phyloP scores from a whole-genome alignment of 169 alveolate species.

The Sarcocystis neurona region DNA sequence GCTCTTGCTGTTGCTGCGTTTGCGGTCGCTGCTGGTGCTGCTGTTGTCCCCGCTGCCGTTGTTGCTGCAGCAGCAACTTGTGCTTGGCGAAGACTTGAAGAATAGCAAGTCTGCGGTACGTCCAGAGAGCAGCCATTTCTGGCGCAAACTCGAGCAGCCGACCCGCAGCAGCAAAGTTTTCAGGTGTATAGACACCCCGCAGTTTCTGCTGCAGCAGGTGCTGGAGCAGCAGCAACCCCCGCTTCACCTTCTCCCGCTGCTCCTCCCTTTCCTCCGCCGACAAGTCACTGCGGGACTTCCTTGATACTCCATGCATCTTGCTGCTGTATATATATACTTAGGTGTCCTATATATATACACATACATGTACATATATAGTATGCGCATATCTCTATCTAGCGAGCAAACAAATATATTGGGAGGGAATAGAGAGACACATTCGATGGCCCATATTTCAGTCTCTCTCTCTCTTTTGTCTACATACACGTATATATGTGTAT shows the following conservation, averaged over 20 bases:
- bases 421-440: too few species aligned
- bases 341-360: too few species aligned
- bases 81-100: neutral
- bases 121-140: constrained; percentile 51
- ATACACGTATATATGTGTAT: too few species aligned
- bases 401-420: too few species aligned
- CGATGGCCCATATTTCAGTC: too few species aligned
- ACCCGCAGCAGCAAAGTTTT: constrained; percentile 37
- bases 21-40: too few species aligned
- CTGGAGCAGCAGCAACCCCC: constrained; percentile 32
- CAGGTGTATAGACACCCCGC: constrained; percentile 35
- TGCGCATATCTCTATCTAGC: too few species aligned
- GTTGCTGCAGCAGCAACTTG: neutral
- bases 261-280: constrained; percentile 24
- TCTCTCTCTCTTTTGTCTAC: too few species aligned
- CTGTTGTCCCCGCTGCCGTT: neutral
- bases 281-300: neutral
- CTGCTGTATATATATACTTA: too few species aligned
- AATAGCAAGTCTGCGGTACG: constrained; percentile 33
- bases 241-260: constrained; percentile 26
- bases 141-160: constrained; percentile 55
- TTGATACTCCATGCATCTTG: constrained; percentile 50
- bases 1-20: too few species aligned
- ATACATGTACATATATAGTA: too few species aligned
- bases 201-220: constrained; percentile 35